Evolutionary conservation across 2,329 filamentous ascomycete genomes (phyloP).

Genomic region (Ilyonectria mors-panacis): DNA sequence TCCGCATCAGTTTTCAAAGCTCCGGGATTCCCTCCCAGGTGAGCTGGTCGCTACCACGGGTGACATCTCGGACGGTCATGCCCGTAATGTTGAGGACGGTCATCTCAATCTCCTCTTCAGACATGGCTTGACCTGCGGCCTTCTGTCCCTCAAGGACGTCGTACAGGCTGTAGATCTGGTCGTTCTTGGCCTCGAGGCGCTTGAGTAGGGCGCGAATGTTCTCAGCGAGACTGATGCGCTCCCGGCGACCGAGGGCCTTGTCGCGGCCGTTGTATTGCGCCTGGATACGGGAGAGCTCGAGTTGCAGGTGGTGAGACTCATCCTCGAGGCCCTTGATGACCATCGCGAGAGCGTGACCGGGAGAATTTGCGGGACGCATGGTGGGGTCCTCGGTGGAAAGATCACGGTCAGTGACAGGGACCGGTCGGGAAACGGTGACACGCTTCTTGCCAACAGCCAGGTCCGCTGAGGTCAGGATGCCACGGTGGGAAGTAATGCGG

Average conservation of each 20-base stretch:
- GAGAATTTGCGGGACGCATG: constrained; percentile 77
- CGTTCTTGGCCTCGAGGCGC: constrained; percentile 79
- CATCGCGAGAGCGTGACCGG: constrained; percentile 81
- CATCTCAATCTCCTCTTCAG: constrained; percentile 73
- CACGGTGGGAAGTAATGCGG: constrained; percentile 65
- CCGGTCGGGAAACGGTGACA: constrained; percentile 74
- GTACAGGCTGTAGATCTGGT: constrained; percentile 86
- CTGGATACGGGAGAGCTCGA: constrained; percentile 75
- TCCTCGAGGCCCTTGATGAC: constrained; percentile 88
- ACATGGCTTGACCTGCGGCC: constrained; percentile 73
- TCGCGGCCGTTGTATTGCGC: constrained; percentile 77
- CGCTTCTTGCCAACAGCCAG: constrained; percentile 67
- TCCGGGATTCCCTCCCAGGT: constrained; percentile 60
- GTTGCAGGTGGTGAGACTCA: constrained; percentile 83
- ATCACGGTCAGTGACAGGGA: constrained; percentile 75
- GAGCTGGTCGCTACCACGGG: constrained; percentile 55
- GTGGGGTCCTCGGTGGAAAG: constrained; percentile 66
- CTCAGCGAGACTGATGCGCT: constrained; percentile 72
- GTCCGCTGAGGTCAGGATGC: constrained; percentile 56
- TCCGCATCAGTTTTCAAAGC: constrained; percentile 28
- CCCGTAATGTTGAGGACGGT: constrained; percentile 72
- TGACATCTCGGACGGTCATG: constrained; percentile 60
- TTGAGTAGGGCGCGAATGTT: constrained; percentile 74
- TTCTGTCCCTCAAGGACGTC: constrained; percentile 89
- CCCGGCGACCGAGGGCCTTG: constrained; percentile 74